Conservation (phyloP, 2,329 filamentous ascomycete genomes). For the Sclerotinia borealis region DNA sequence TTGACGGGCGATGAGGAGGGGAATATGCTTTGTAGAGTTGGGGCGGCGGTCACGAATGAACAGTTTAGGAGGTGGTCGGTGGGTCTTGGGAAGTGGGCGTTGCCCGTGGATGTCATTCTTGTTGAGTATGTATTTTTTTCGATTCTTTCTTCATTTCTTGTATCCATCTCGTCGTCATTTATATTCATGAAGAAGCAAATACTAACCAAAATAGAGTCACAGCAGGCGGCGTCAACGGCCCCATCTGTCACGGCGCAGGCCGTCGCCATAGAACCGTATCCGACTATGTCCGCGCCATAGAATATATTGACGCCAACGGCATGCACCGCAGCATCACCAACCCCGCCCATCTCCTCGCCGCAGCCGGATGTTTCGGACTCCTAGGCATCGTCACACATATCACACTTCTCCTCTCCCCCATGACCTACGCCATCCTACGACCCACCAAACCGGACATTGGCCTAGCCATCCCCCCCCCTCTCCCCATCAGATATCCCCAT, state of each 20-base stretch:
- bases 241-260: slow-evolving; percentile 44
- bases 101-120: slow-evolving; percentile 42
- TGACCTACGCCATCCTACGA: slow-evolving; percentile 42
- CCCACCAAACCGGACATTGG: slow-evolving; percentile 39
- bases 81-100: slow-evolving; percentile 35
- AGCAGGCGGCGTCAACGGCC: slow-evolving; percentile 40
- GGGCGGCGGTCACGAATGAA: slow-evolving; percentile 41
- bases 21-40: slow-evolving; percentile 36
- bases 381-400: slow-evolving; percentile 45
- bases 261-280: slow-evolving; percentile 39
- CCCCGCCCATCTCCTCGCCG: slow-evolving; percentile 36
- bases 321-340: slow-evolving; percentile 37
- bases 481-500: slow-evolving; percentile 35
- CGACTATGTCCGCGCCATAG: slow-evolving; percentile 41
- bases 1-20: slow-evolving; percentile 18
- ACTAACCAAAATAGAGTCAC: slow-evolving; percentile 34
- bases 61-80: slow-evolving; percentile 41
- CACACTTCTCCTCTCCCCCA: slow-evolving; percentile 41
- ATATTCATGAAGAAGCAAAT: not conserved
- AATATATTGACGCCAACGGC: slow-evolving; percentile 43
- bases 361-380: slow-evolving; percentile 41
- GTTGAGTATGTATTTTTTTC: slow-evolving; percentile 34
- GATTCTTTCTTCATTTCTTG: not conserved
- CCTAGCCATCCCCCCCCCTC: slow-evolving; percentile 40
- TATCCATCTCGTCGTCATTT: not conserved